Evolutionary conservation across 2,329 filamentous ascomycete species (phyloP).

Genomic region (Pyrenophora teres): DNA sequence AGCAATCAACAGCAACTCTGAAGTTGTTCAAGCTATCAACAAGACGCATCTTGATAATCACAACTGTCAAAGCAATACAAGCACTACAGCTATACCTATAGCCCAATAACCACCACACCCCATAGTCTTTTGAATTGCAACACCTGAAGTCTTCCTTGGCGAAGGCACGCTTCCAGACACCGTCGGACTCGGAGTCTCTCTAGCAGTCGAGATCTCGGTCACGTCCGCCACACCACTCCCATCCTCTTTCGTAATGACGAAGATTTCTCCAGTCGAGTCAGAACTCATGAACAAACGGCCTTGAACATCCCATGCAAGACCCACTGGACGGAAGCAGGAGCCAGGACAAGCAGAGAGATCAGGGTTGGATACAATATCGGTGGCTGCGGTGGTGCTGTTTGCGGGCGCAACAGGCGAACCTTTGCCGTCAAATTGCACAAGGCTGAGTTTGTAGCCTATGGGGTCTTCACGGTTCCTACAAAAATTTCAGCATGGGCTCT

Average conservation of each 20-base stretch:
- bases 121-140: constrained; percentile 1
- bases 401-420: constrained; percentile 52
- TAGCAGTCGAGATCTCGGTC: constrained; percentile 20
- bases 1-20: too few species aligned
- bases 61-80: constrained; percentile 7
- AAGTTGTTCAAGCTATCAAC: too few species aligned
- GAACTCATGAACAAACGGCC: constrained; percentile 66
- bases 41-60: background rate
- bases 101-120: constrained; percentile 13
- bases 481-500: background rate
- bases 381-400: constrained; percentile 55
- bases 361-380: constrained; percentile 61
- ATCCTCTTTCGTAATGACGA: constrained; percentile 52
- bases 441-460: constrained; percentile 57
- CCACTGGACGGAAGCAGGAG: constrained; percentile 66
- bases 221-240: constrained; percentile 38
- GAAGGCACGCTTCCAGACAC: constrained; percentile 12
- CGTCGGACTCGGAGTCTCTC: constrained; percentile 15
- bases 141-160: constrained; percentile 6
- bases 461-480: constrained; percentile 54
- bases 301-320: constrained; percentile 57
- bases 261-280: constrained; percentile 69
- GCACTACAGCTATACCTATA: constrained; percentile 8
- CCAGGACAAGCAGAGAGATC: constrained; percentile 60
- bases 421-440: constrained; percentile 52